Base-by-base conservation (phyloP, 1,139 yeast species). In the Suzukiozyma palmioleophila region DNA sequence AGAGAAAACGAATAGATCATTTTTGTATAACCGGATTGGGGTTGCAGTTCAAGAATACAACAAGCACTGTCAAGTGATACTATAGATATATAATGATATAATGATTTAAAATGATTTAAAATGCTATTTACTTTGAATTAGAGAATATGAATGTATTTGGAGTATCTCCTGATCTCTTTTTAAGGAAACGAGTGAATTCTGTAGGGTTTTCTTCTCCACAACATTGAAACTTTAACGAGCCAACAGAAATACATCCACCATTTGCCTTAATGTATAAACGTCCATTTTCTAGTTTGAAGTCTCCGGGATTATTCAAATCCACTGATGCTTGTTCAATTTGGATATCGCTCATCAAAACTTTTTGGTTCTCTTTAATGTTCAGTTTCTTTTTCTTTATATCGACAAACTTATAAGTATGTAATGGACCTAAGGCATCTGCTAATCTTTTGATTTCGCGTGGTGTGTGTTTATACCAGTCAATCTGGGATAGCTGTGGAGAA, bases 41-140 rank as follows among this genome's bases (percentile, higher is more conserved):
- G 63, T 84, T 43, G 97, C 97, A 1, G 97, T 88, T 11, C 75
- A 73, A 27, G 88, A 83, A 50, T 88, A 73, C 62, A 89, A 89
- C 57, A 80, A 81, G 64, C 75, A 69, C 40, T 73, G 77, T 46
- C 77, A 69, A 49, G 73, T 73, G 9, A 53, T 58, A 2, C 43
- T 40, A 46, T 71, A 44, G 64, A 22, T 37, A 14, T 37, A 11
- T 27, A 33, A 16, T 26, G 36, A 14, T 37, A 11, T 27, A 33
- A 16, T 26, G 36, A 18, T 35, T 35, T 32, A 36, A 35, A 34
- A 14, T 13, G 24, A 24, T 31, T 11, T 18, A 27, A 12, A 18
- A 18, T 18, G 22, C 22, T 5, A 18, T 7, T 18, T 18, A 18
- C 7, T 18, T 18, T 18, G 22, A 18, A 5, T 18, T 18, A 18